These are phyloP conservation scores for Phytopythium mirpurense DNA, from an alignment of 352 stramenopile genomes.

Conservation along the genomic window DNA sequence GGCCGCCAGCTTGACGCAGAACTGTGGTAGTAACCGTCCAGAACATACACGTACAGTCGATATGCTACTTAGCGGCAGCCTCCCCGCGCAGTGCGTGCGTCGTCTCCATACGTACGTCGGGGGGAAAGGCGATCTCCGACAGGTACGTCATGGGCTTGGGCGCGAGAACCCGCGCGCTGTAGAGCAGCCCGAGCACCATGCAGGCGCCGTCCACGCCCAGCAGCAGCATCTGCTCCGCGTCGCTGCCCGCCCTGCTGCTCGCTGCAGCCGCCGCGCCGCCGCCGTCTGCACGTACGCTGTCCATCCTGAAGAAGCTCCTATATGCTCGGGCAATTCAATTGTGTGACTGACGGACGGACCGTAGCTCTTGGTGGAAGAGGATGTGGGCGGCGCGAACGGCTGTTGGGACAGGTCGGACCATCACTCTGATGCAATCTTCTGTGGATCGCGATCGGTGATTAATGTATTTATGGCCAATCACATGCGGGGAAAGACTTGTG, in stretches of 20 bases:
- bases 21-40: constrained; percentile 24
- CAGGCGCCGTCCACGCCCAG: constrained; percentile 38
- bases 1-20: constrained; percentile 55
- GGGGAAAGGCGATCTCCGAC: constrained; percentile 67
- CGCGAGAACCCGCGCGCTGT: constrained; percentile 42
- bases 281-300: neutral
- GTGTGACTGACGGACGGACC: too few relatives aligned
- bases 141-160: constrained; percentile 69
- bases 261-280: neutral
- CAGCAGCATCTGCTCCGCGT: constrained; percentile 17
- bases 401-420: neutral
- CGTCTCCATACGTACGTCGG: constrained; percentile 38
- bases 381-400: too few relatives aligned
- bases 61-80: too few relatives aligned
- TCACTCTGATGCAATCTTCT: constrained; percentile 1
- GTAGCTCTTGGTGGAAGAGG: constrained; percentile 1
- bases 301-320: too few relatives aligned
- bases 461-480: neutral
- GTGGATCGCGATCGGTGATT: too few relatives aligned
- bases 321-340: too few relatives aligned
- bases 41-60: constrained; percentile 3
- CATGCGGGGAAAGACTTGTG: too few relatives aligned
- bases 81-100: too few relatives aligned
- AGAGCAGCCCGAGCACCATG: constrained; percentile 43
- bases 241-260: neutral